Evolutionary conservation across 163 green algal genomes (phyloP), one percentile per base, ranked within the genome.

Genomic region (Volvox carteri): DNA sequence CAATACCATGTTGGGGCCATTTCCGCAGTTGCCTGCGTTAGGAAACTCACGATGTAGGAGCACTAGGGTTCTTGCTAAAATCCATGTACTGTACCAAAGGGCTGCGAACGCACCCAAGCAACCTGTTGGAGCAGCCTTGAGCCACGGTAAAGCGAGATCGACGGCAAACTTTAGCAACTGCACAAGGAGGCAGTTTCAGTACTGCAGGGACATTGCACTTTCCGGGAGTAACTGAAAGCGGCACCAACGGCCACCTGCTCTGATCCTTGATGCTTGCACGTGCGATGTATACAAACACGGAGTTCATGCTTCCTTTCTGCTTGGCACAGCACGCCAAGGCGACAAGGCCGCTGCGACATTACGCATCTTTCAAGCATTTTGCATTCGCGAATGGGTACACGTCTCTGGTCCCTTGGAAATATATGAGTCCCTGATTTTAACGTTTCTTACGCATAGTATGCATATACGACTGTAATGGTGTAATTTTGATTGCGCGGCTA

Each of bases 111-210:
- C 19, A 88, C 83, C 83, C 0, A 88, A 11, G 30, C 83, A 88
- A 19, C 68, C 68, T 11, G 67, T 81, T 2, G 83, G 50, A 7
- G 68, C 18, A 1, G 67, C 68, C 3, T 60, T 73, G 0, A 88
- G 11, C 28, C 4, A 28, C 2, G 50, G 37, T 1, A 88, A 5
- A 25, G 48, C 68, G 16, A 88, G 28, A 41, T 88, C 83, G 18
- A 56, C 37, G 2, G 70, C 83, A 39, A 88, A 81, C 50, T 88
- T 88, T 0, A 88, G 37, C 4, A 88, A 25, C 83, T 88, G 35
- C 33, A n/a, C 12, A 23, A 25, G 25, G 46, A 12, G 46, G 3
- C 21, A 23, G 42, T 35, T 54, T 77, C n/a, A 25, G 8, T 65
- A 30, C 28, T 30, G 28, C 25, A 65, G 28, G 28, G 54, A 19